Evolutionary conservation across 2,329 filamentous ascomycete genomes (phyloP), one percentile per base, ranked within the genome.

Genomic region (Rugonectria rugulosa): DNA sequence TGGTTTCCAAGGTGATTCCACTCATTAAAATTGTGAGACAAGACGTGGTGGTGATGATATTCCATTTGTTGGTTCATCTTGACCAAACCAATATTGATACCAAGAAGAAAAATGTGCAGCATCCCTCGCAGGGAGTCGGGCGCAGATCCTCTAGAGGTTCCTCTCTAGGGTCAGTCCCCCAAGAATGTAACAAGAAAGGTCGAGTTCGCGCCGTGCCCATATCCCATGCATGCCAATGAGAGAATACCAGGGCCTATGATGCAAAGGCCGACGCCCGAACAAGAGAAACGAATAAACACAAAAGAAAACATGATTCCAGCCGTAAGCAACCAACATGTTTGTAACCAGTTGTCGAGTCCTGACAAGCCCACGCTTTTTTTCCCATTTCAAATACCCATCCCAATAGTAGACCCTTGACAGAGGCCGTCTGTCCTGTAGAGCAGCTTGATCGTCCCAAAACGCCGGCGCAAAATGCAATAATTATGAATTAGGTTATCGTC

Each of bases 381-480:
- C 15, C 40, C 29, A 34, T 9, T 19, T 5, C 15, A 42, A 24
- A 50, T 14, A 20, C 44, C 32, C 8, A 27, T 40, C 40, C 53
- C 40, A 49, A 14, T 26, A 20, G n/a, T n/a, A n/a, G n/a, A 31
- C n/a, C 8, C 37, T 41, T 32, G 8, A 14, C 23, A 26, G 34
- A 34, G 21, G 23, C 20, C 26, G 6, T 34, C 44, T n/a, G 34
- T 47, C 45, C 53, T 23, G 34, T 43, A 34, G 8, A 23, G n/a
- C 20, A 27, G 20, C 11, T 17, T 15, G 14, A 32, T 37, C n/a
- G 11, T 49, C 40, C 47, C 19, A 23, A 49, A 59, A 59, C 56
- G 51, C 56, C 56, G 24, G 37, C 44, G 46, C 51, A 55, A 38
- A 48, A 59, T 55, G 51, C 38, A 54, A 50, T 40, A 29, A 59